Evolutionary conservation across 768 basidiomycete species (phyloP), one percentile per base, ranked within the genome.

Genomic region (Boletus fagicola): DNA sequence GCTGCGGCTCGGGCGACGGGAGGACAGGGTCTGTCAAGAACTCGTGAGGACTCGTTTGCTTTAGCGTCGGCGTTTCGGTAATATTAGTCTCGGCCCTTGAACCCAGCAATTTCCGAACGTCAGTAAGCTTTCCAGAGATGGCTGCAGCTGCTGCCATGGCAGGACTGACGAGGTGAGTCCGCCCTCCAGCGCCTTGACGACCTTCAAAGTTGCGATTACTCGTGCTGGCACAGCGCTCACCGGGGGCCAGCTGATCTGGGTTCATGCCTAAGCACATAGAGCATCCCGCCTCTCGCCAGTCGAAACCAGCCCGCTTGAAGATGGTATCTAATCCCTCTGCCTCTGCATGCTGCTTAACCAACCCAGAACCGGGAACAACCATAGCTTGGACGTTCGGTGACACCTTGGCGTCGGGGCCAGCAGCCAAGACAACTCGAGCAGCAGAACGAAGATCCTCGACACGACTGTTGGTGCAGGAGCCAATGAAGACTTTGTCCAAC

Each of bases 201-300:
- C 92, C 92, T 75, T 95, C 92, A 62, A 96, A 94, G 76, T 96
- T 95, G 57, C 93, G 84, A 75, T 95, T 94, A 65, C 90, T 92
- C 38, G 93, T 95, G 63, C 90, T 92, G 11, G 93, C 93, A 66
- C 93, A 95, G 44, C 93, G 87, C 67, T 88, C 81, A 15, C 88
- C 86, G 2, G 92, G 90, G 18, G 82, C 79, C 49, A 96, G 77
- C 67, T 94, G 91, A 73, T 96, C 93, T 13, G 92, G 90, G 73
- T 96, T 96, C 93, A 96, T 96, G 42, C 92, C 93, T 63, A 96
- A 74, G 75, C 93, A 96, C 93, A 96, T 96, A 16, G 93, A 96
- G 69, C 93, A 96, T 35, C 93, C 93, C 33, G 93, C 93, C 73
- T 96, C 93, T 51, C 93, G 83, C 93, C 93, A 95, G 67, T 96